A percentile compares a stretch with the other conserved stretches of the same genome.
phyloP scores from a whole-genome alignment of 2,329 filamentous ascomycete genomes.

The Fusarium continuum region DNA sequence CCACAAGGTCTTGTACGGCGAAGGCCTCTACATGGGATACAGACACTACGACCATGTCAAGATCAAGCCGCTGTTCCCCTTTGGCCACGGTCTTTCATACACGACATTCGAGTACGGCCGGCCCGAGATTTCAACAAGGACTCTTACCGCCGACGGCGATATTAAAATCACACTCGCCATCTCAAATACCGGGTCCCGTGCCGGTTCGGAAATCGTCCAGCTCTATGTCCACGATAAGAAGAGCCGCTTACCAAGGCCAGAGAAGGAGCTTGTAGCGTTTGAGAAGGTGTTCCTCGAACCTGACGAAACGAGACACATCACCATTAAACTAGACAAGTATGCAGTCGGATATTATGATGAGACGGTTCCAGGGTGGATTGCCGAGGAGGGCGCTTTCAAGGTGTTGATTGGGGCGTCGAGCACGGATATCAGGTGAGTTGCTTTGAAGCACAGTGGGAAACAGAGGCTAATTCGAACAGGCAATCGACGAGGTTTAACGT shows the following conservation, averaged over 20 bases:
- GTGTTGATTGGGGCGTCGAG: slow-evolving; percentile 70
- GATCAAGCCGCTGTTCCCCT: slow-evolving; percentile 72
- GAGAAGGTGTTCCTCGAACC: slow-evolving; percentile 68
- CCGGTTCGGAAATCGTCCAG: slow-evolving; percentile 73
- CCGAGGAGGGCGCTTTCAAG: slow-evolving; percentile 70
- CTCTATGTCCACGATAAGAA: slow-evolving; percentile 72
- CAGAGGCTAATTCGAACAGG: slow-evolving; percentile 47
- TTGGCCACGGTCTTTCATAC: slow-evolving; percentile 79
- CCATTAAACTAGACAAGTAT: slow-evolving; percentile 58
- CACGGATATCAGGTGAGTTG: slow-evolving; percentile 67
- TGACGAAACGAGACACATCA: slow-evolving; percentile 63
- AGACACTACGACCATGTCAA: slow-evolving; percentile 72
- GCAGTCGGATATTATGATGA: slow-evolving; percentile 71
- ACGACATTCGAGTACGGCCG: slow-evolving; percentile 73
- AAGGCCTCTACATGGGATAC: slow-evolving; percentile 79
- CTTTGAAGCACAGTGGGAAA: rapidly evolving
- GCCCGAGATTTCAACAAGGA: slow-evolving; percentile 58
- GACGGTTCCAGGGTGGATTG: slow-evolving; percentile 67
- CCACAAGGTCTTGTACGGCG: slow-evolving; percentile 72
- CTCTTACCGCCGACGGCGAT: slow-evolving; percentile 51
- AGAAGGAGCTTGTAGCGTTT: slow-evolving; percentile 77
- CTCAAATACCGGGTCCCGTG: slow-evolving; percentile 63
- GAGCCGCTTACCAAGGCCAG: slow-evolving; percentile 69
- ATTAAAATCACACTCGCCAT: slow-evolving; percentile 59
- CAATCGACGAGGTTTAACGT: slow-evolving; percentile 64